Base-by-base conservation (phyloP, 2,329 filamentous ascomycete genomes). In the Pseudogymnoascus sp. region DNA sequence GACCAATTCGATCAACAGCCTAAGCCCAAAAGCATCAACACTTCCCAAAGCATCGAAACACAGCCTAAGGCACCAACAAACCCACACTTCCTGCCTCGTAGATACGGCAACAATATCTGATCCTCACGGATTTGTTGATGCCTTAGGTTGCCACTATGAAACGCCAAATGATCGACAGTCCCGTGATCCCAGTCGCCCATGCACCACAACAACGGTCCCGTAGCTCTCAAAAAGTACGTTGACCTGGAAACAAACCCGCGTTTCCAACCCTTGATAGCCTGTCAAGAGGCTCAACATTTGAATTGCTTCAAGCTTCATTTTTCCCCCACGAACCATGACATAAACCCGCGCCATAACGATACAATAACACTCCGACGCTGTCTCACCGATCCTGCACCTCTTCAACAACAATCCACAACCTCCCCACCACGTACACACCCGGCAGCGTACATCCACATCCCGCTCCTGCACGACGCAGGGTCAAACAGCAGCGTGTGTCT, bases 381-480 rank as follows among this genome's bases (percentile, higher is more conserved):
- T 53, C 25, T 31, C 25, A 53, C 47, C 10, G n/a, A 53, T 53
- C 1, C 47, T 53, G 7, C n/a, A 4, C 8, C 25, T 10, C 1
- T 2, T 31, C 4, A 31, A 16, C 47, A 5, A 31, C 47, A 53
- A 53, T 16, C 47, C 10, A 31, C 25, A 53, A 23, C 18, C 31
- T 42, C 37, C 16, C 25, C 25, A 21, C 25, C 25, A 16, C 14
- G 8, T 31, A 16, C n/a, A 31, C 4, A 8, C 8, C 44, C 14
- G 44, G 44, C 44, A 16, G 3, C 44, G 8, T 8, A 28, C 44
- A 28, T 31, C 44, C 44, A 53, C 44, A 10, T 53, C 47, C 47
- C 47, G 47, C 25, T 53, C 25, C 47, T 53, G 47, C 25, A 53
- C 47, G 47, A 53, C 47, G 47, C 47, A 53, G 47, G 47, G 47